Evolutionary conservation across 305 asterid genomes (phyloP).

Genomic region (Fraxinus baroniana): DNA sequence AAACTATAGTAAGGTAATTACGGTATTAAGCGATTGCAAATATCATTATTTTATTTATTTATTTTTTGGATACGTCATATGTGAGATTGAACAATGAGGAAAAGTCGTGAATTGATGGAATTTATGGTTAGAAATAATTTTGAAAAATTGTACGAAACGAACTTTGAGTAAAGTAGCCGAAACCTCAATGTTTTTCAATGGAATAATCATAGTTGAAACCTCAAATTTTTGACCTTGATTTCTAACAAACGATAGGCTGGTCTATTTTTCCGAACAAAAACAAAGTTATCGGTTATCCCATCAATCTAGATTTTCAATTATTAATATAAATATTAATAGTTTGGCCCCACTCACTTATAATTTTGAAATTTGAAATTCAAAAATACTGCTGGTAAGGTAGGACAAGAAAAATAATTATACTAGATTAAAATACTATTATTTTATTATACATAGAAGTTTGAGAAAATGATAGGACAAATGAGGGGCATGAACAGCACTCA

Average conservation of each 20-base stretch:
- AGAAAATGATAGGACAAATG: background rate
- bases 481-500: background rate
- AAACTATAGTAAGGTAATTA: too few relatives aligned
- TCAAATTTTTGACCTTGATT: background rate
- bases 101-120: too few relatives aligned
- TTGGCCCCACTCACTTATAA: background rate
- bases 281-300: background rate
- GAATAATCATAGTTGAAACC: background rate
- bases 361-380: background rate
- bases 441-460: background rate
- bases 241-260: background rate
- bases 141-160: background rate
- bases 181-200: background rate
- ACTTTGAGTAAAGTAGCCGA: background rate
- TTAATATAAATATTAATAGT: background rate
- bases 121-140: background rate
- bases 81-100: background rate
- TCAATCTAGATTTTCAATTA: background rate
- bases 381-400: background rate
- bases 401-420: background rate
- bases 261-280: background rate
- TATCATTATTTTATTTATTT: too few relatives aligned
- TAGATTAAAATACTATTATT: background rate
- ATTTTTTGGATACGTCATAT: too few relatives aligned
- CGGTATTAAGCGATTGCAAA: too few relatives aligned